Base-by-base conservation (phyloP, 371 early-diverging fungal genomes). In the Lichtheimia ramosa region DNA sequence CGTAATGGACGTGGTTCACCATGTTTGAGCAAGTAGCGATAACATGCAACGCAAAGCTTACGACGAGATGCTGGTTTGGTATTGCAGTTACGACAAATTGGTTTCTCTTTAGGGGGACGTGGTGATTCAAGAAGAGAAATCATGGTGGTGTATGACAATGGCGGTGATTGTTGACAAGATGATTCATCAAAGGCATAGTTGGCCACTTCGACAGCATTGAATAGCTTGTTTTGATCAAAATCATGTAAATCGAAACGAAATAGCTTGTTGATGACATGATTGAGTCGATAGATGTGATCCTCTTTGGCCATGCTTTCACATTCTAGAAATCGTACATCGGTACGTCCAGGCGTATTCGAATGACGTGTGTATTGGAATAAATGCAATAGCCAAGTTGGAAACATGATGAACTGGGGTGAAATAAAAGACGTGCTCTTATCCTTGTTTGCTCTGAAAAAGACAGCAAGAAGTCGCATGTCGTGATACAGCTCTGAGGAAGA, bases 341-440 rank as follows among this genome's bases (percentile, higher is more conserved):
- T 73, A 16, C 79, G 68, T 4, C 79, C 79, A 6, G 75, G 79
- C 2, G 65, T 68, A 2, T 52, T 48, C n/a, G 58, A 71, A 43
- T 73, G 62, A n/a, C 72, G 68, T 1, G 79, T 71, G 49, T 75
- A 79, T 0, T 70, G 64, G 34, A 75, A 79, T 15, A 70, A 49
- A 48, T 79, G 75, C 0, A 79, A 58, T 8, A 79, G 25, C 79
- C 79, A 79, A 0, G 75, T 73, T 10, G 79, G 79, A 40, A 79
- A 79, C 39, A 75, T 71, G 51, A 79, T 69, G 20, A 79, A 79
- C n/a, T 75, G 70, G 0, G 79, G 70, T 3, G 75, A 66, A 0
- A 79, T 59, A 4, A 68, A 28, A 8, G 46, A 46, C 55, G 63
- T 61, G 27, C 63, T 67, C 21, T 65, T 72, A 2, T 63, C 55